Base-by-base conservation (phyloP, 2,329 filamentous ascomycete species). In the Botrytis paeoniae region DNA sequence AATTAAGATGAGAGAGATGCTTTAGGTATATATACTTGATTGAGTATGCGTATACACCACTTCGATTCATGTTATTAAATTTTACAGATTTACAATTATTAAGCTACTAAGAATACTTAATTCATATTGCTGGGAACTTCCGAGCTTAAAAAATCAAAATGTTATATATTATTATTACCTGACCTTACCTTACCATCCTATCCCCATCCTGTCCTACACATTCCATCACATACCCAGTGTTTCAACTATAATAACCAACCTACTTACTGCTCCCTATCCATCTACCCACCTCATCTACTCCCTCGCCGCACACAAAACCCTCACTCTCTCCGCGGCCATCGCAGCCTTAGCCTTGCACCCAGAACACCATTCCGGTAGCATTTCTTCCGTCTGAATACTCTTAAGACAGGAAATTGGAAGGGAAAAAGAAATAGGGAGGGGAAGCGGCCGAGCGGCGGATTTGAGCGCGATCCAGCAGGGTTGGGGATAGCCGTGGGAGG, bases 1-100 rank as follows among this genome's bases (percentile, higher is more conserved):
- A 89, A 35, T 51, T 71, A 18, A 64, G 43, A 64, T 71, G 3
- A 65, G 10, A 22, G 25, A 4, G 37, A 37, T 16, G 25, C 39
- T 63, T 63, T 41, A 63, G 18, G 37, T 48, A 48, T 25, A 66
- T 37, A 18, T 65, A 39, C 37, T 12, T 16, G 37, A 62, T 35
- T 16, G 37, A 62, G 25, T 39, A 35, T 37, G 6, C 4, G 25
- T n/a, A 7, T 25, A 25, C 25, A 9, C 32, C 25, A 51, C 16
- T 51, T 48, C 7, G 25, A 25, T n/a, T 35, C 41, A 66, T 51
- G 10, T 66, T 32, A 35, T 66, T 66, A 45, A 32, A 51, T 37
- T 57, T 57, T 3, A 57, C 51, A 29, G 51, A 37, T 66, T 7
- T 51, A 51, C 29, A 66, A 37, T 35, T 16, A 4, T 66, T 35